These are phyloP conservation scores for Striga hermonthica DNA, from an alignment of 305 asterid genomes.

Conservation along the genomic window DNA sequence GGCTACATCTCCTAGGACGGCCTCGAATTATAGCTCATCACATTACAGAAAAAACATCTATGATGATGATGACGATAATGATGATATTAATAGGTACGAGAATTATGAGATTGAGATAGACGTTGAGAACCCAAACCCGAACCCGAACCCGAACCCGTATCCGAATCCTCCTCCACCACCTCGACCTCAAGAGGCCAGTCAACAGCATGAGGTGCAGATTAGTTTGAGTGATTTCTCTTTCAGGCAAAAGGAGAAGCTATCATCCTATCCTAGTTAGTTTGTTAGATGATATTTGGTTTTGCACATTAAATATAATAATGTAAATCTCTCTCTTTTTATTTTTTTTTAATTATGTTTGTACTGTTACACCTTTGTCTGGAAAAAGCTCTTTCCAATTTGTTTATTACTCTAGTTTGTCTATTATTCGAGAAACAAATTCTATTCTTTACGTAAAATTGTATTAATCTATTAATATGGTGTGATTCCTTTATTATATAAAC, in stretches of 20 bases:
- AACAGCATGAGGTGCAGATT: constrained; percentile 31
- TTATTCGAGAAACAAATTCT: no score
- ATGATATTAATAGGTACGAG: constrained; percentile 5
- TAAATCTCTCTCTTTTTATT: constrained; percentile 13
- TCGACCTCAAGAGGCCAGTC: constrained; percentile 1
- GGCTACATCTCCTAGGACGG: constrained; percentile 31
- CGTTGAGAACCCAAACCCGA: constrained; percentile 28
- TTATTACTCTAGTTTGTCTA: no score
- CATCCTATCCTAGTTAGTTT: background rate
- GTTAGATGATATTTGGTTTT: background rate
- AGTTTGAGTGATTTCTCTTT: constrained; percentile 44
- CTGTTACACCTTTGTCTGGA: no score
- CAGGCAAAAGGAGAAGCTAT: constrained; percentile 30
- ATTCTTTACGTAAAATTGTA: no score
- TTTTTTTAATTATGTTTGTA: no score
- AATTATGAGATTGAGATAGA: constrained; percentile 34
- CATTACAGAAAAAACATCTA: constrained; percentile 29
- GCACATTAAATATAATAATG: background rate
- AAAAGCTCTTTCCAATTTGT: no score
- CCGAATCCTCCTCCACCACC: no score
- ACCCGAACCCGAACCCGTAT: no score
- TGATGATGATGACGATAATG: constrained; percentile 18
- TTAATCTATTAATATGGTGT: no score
- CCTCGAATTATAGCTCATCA: constrained; percentile 32
- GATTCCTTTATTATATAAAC: no score